phyloP scores from a whole-genome alignment of 192 early-diverging fungal species.

The Funneliformis geosporum region DNA sequence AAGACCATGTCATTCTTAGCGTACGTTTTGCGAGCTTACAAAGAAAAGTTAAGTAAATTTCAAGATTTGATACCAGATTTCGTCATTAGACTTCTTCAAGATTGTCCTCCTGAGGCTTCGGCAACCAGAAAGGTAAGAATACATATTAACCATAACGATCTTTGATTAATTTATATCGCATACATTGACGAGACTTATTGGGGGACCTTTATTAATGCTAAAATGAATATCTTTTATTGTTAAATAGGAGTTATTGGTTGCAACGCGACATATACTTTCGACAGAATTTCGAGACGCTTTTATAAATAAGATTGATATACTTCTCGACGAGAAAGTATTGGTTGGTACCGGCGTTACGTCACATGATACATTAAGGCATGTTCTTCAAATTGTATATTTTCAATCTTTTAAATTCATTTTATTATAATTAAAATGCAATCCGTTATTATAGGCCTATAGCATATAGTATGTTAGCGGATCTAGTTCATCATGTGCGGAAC shows the following conservation, averaged over 20 bases:
- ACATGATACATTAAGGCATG: slow-evolving; percentile 82
- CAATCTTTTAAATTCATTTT: neutral
- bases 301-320: slow-evolving; percentile 86
- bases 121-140: slow-evolving; percentile 79
- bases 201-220: neutral
- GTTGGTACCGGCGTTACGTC: slow-evolving; percentile 92
- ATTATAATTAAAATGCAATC: neutral
- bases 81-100: slow-evolving; percentile 84
- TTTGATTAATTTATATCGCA: too few relatives aligned
- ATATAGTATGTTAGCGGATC: slow-evolving; percentile 92
- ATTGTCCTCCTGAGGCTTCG: slow-evolving; percentile 92
- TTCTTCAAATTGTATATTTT: neutral
- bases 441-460: slow-evolving; percentile 71
- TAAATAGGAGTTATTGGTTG: slow-evolving; percentile 84
- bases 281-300: slow-evolving; percentile 90
- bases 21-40: slow-evolving; percentile 87
- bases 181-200: too few relatives aligned
- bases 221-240: neutral
- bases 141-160: too few relatives aligned
- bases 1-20: slow-evolving; percentile 96
- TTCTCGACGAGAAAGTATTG: slow-evolving; percentile 92
- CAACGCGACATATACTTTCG: slow-evolving; percentile 90
- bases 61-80: slow-evolving; percentile 85
- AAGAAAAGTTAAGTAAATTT: slow-evolving; percentile 65
- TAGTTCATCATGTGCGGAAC: slow-evolving; percentile 91